phyloP scores from a whole-genome alignment of 345 rosid genomes.

The Microthlaspi erraticum region DNA sequence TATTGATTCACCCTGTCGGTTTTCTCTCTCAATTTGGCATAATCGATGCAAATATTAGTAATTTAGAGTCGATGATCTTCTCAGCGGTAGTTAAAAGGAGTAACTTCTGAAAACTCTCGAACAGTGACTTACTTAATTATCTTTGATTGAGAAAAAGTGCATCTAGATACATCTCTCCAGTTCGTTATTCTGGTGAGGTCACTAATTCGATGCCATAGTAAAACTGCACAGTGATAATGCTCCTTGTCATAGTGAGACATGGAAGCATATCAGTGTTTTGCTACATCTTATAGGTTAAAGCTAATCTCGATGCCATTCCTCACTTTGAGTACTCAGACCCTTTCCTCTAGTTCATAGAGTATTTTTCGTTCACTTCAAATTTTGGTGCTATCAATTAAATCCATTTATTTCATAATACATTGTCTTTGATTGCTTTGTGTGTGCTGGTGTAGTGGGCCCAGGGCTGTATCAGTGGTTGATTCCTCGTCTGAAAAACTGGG shows the following conservation, averaged over 20 bases:
- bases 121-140: constrained; percentile 23
- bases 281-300: constrained; percentile 48
- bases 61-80: constrained; percentile 47
- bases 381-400: neutral
- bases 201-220: constrained; percentile 78
- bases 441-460: constrained; percentile 71
- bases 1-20: constrained; percentile 37
- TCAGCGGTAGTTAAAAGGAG: constrained; percentile 39
- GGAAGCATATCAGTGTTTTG: constrained; percentile 57
- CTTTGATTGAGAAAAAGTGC: constrained; percentile 43
- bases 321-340: neutral
- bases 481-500: constrained; percentile 85
- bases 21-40: constrained; percentile 39
- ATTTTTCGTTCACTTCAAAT: neutral
- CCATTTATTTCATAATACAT: constrained; percentile 2
- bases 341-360: neutral
- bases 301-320: constrained; percentile 6
- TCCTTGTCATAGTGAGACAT: constrained; percentile 60
- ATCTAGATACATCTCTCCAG: constrained; percentile 84
- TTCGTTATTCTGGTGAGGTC: constrained; percentile 75
- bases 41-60: constrained; percentile 46
- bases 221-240: constrained; percentile 64
- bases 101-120: constrained; percentile 43
- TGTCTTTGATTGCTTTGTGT: constrained; percentile 9
- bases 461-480: constrained; percentile 74